phyloP scores from a whole-genome alignment of 768 basidiomycete genomes.

The Leucocoprinus sp. region DNA sequence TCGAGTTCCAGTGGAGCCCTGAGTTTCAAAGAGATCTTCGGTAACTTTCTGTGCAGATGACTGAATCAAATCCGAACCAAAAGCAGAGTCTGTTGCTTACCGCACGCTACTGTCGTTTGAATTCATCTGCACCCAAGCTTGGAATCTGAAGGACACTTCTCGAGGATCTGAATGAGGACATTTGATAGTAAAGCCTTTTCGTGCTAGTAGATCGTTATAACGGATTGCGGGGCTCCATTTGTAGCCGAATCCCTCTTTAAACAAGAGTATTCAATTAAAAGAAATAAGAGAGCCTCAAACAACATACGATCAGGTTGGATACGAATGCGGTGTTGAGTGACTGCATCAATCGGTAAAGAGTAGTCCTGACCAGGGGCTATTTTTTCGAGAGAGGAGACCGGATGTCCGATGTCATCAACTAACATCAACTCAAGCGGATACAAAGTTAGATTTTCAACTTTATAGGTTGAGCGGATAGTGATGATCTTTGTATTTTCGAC shows the following conservation, averaged over 20 bases:
- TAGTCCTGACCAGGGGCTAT: slow-evolving; percentile 88
- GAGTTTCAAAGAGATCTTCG: slow-evolving; percentile 77
- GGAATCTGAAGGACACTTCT: slow-evolving; percentile 91
- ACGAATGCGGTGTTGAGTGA: slow-evolving; percentile 71
- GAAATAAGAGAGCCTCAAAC: neutral
- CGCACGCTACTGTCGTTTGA: slow-evolving; percentile 36
- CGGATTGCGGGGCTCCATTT: slow-evolving; percentile 84
- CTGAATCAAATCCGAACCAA: neutral
- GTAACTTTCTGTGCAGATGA: slow-evolving; percentile 53
- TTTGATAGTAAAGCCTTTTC: slow-evolving; percentile 64
- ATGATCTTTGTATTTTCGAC: slow-evolving; percentile 91
- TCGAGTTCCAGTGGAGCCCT: slow-evolving; percentile 93
- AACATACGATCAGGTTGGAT: slow-evolving; percentile 88
- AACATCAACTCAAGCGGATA: slow-evolving; percentile 90
- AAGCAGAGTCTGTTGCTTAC: slow-evolving; percentile 28
- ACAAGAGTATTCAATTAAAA: neutral
- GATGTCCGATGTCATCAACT: slow-evolving; percentile 79
- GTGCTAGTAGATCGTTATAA: slow-evolving; percentile 80
- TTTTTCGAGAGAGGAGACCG: slow-evolving; percentile 73
- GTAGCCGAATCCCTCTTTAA: slow-evolving; percentile 89
- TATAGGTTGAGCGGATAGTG: slow-evolving; percentile 87
- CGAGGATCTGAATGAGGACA: slow-evolving; percentile 75
- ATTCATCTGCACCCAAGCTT: slow-evolving; percentile 82
- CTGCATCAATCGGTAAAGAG: slow-evolving; percentile 84
- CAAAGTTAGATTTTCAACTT: slow-evolving; percentile 83